Conservation (phyloP, 2,329 filamentous ascomycete genomes). For the Huntiella omanensis region DNA sequence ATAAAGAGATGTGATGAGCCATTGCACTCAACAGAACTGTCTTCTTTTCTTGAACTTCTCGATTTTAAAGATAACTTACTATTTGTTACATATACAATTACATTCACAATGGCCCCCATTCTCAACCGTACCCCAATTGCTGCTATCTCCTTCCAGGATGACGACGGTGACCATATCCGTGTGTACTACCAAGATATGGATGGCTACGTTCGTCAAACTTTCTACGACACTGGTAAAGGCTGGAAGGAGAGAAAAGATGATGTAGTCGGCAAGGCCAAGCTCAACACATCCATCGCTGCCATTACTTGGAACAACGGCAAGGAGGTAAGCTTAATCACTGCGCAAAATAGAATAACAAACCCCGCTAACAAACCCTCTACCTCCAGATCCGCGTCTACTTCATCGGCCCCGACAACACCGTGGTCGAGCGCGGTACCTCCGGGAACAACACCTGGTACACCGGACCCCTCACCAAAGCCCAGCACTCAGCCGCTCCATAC, state of each 20-base stretch:
- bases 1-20: not conserved
- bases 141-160: slow-evolving; percentile 11
- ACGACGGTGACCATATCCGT: slow-evolving; percentile 11
- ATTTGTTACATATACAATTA: not conserved
- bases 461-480: slow-evolving; percentile 7
- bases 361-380: not conserved
- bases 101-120: slow-evolving; percentile 10
- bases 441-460: slow-evolving; percentile 11
- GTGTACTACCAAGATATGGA: slow-evolving; percentile 11
- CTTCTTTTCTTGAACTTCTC: too few relatives aligned
- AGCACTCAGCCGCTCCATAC: slow-evolving; percentile 7
- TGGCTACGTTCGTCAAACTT: slow-evolving; percentile 10
- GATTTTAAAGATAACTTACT: too few relatives aligned
- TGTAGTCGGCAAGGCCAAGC: slow-evolving; percentile 9
- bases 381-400: slow-evolving; percentile 10
- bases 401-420: slow-evolving; percentile 8
- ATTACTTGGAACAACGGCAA: slow-evolving; percentile 12
- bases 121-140: slow-evolving; percentile 9
- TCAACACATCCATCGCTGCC: slow-evolving; percentile 10
- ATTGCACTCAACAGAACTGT: too few relatives aligned
- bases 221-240: slow-evolving; percentile 11
- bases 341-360: not conserved
- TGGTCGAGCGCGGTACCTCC: slow-evolving; percentile 10
- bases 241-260: slow-evolving; percentile 11
- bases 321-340: not conserved